These are phyloP conservation scores for Penstemon davidsonii DNA, from an alignment of 257 asterid species.

Conservation along the genomic window DNA sequence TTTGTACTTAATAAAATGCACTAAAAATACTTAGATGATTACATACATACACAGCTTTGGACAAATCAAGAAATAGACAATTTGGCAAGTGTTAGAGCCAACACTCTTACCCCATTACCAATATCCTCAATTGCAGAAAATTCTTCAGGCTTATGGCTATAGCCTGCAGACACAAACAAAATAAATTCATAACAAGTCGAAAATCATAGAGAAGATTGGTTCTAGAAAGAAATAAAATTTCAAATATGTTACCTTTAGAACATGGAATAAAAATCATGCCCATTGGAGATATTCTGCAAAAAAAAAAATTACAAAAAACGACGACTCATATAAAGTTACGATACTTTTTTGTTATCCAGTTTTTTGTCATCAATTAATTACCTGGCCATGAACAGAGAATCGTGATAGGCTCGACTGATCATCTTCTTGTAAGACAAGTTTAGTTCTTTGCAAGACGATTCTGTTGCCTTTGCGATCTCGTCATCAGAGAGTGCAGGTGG, in stretches of 20 bases:
- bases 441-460: constrained; percentile 72
- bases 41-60: not conserved
- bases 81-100: constrained; percentile 68
- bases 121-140: constrained; percentile 51
- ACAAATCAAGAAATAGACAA: constrained; percentile 40
- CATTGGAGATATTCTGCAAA: constrained; percentile 84
- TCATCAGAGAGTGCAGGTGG: constrained; percentile 87
- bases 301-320: not conserved
- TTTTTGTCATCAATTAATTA: constrained; percentile 22
- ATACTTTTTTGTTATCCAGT: not conserved
- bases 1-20: not conserved
- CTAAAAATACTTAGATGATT: not conserved
- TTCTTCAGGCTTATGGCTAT: constrained; percentile 90
- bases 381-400: constrained; percentile 97
- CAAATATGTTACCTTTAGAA: constrained; percentile 64
- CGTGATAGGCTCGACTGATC: constrained; percentile 98
- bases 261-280: constrained; percentile 98
- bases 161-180: constrained; percentile 36
- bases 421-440: constrained; percentile 77
- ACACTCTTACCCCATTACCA: constrained; percentile 68
- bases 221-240: not conserved
- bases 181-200: not conserved
- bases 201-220: not conserved
- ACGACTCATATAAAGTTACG: not conserved
- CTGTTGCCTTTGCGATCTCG: constrained; percentile 64